Base-by-base conservation (phyloP, 2,329 filamentous ascomycete species). In the Onygenales sp. region DNA sequence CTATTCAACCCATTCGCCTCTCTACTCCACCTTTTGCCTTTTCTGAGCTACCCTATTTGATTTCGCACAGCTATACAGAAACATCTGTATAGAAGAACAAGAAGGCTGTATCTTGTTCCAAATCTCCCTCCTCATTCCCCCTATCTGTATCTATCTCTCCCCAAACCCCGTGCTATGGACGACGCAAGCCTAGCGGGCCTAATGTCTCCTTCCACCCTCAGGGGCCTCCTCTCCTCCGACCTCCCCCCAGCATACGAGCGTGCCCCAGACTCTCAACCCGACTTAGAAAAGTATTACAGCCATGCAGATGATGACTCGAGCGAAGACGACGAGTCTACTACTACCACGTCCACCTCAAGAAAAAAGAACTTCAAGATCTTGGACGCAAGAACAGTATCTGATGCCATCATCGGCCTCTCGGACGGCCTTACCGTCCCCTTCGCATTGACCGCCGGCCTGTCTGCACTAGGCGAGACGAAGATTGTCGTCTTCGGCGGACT, bases 351-450 rank as follows among this genome's bases (percentile, higher is more conserved):
- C 37, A 45, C 49, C 44, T 10, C 46, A 6, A 62, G 65, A 44
- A 61, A 62, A 53, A 65, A 62, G 43, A 57, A 61, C 7, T 57
- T 54, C 13, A 62, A 61, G 42, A 57, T 65, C 50, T 60, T 71
- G 32, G 68, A 71, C 44, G 66, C 67, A 36, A 67, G 69, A 6
- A 65, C 67, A 21, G 65, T 71, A 7, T 71, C 69, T 45, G 83
- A 88, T 67, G 77, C 83, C 57, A 88, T 87, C 55, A 84, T 91
- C 59, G 87, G 87, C 51, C 83, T 90, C 60, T 84, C 86, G 0
- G 87, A 91, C 63, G 87, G 87, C 13, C 76, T 91, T 60, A 91
- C 87, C 0, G 87, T 91, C 0, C 87, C 87, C 0, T 91, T 91
- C 60, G 87, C 87, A 13, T 74, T 91, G 39, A 89, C 85, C 0